Evolutionary conservation across 306 rosid genomes (phyloP), one percentile per base, ranked within the genome.

Genomic region (Corylus americana): DNA sequence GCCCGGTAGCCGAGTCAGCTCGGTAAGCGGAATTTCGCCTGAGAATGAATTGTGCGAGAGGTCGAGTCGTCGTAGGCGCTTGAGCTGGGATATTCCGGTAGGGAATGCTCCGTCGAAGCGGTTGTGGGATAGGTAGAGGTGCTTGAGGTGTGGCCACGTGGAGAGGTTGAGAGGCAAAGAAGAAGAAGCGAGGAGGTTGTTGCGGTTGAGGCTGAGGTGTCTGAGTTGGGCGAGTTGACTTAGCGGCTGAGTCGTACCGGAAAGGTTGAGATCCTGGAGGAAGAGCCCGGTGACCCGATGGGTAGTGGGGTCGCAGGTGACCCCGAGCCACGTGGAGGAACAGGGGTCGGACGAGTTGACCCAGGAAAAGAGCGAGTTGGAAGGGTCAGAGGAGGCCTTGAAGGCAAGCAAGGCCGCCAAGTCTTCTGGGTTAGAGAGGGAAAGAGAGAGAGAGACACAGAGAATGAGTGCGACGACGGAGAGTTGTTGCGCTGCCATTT

Each of bases 51-150:
- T 83, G 57, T 70, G 22, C 0, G 87, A 83, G 47, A 83, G 54
- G 51, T 75, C 81, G 5, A 83, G 51, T 0, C 83, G 62, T 17
- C 59, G 78, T 7, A 83, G 79, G 7, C 75, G 73, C 5, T 70
- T 75, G 73, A 75, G 78, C 13, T 55, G 11, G 10, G 80, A 75
- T 0, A 83, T 51, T 17, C 67, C 81, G 20, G 63, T 12, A 0
- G 87, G 83, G 35, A 79, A 22, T 5, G 3, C 0, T 4, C 84
- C 84, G 35, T 57, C 8, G 72, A 83, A 76, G 78, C 27, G 47
- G 81, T 83, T 83, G 81, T 64, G 78, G 2, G 83, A 75, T 44
- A 83, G 76, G 47, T 79, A 83, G 3, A 83, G 39, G 78, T 74
- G 83, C 39, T 63, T 83, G 75, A 83, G 71, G 75, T 71, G 53